A percentile compares a stretch with the other conserved stretches of the same genome.
These are phyloP conservation scores for Cryptococcus sp. DNA, from an alignment of 1,284 basidiomycete genomes.

Conservation along the genomic window DNA sequence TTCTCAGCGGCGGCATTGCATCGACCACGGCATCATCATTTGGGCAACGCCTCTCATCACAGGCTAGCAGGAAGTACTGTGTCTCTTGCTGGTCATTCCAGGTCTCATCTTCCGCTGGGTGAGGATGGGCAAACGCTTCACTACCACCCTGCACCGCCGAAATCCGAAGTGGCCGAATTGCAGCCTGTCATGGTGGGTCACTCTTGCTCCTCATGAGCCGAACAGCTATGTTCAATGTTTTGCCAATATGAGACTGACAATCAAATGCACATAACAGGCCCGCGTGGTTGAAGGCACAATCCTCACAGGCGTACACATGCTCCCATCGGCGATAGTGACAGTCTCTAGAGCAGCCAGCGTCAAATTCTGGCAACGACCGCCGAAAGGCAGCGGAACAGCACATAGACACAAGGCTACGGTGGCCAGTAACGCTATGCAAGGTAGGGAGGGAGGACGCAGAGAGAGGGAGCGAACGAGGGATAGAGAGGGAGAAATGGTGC, in stretches of 20 bases:
- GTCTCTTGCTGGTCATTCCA: constrained; percentile 54
- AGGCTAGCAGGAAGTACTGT: constrained; percentile 45
- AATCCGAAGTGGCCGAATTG: constrained; percentile 83
- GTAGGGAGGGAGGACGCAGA: background rate
- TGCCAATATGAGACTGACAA: too few relatives aligned
- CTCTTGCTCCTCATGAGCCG: too few relatives aligned
- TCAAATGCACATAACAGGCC: constrained; percentile 56
- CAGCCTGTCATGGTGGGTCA: constrained; percentile 81
- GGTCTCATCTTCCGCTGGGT: constrained; percentile 45
- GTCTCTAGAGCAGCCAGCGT: constrained; percentile 69
- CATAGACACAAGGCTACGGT: background rate
- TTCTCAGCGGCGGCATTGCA: constrained; percentile 64
- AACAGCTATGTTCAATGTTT: too few relatives aligned
- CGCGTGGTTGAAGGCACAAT: constrained; percentile 77
- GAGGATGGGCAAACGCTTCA: constrained; percentile 53
- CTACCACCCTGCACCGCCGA: constrained; percentile 81
- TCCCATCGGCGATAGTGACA: constrained; percentile 73
- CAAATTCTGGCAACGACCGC: constrained; percentile 79
- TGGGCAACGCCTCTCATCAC: constrained; percentile 39
- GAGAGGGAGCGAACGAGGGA: background rate
- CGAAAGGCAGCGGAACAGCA: constrained; percentile 10
- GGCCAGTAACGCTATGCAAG: background rate
- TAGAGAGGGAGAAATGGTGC: background rate
- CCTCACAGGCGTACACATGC: constrained; percentile 68
- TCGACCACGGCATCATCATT: constrained; percentile 47